Percentiles rank a stretch among this genome's conserved stretches.
These are phyloP conservation scores for Backusella australiensis DNA, from an alignment of 192 early-diverging fungal genomes.

Conservation along the genomic window DNA sequence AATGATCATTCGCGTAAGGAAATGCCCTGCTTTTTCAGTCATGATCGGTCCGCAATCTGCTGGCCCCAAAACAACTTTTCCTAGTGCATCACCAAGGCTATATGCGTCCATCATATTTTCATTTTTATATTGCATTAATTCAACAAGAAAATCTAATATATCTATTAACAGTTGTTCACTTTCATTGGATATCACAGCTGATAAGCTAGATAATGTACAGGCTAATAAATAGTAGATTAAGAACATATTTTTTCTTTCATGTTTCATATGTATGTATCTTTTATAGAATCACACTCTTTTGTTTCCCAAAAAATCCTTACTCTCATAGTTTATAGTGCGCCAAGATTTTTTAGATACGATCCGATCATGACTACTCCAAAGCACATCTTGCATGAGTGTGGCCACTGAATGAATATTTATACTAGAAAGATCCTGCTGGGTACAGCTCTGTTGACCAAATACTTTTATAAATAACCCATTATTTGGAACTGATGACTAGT, in stretches of 20 bases:
- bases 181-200: conserved; percentile 4
- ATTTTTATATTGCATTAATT: conserved; percentile 28
- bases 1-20: conserved; percentile 30
- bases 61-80: conserved; percentile 30
- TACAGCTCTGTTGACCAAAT: conserved; percentile 21
- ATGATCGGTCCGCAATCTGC: conserved; percentile 26
- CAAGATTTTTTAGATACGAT: conserved; percentile 33
- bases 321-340: conserved; percentile 34
- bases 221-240: conserved; percentile 8
- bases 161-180: conserved; percentile 24
- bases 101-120: conserved; percentile 28
- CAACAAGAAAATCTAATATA: conserved; percentile 33
- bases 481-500: conserved; percentile 16
- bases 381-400: conserved; percentile 31
- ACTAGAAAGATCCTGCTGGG: conserved; percentile 13
- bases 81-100: conserved; percentile 28
- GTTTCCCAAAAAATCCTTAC: conserved; percentile 9
- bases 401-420: conserved; percentile 29
- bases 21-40: conserved; percentile 27
- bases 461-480: conserved; percentile 32
- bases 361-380: conserved; percentile 27
- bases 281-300: background rate
- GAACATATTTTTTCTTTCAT: background rate
- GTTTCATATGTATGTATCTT: background rate
- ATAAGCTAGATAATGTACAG: conserved; percentile 27